Percentiles rank a stretch among this genome's conserved stretches.
These are phyloP conservation scores for Rubus idaeus DNA, from an alignment of 306 rosid species.

Conservation along the genomic window DNA sequence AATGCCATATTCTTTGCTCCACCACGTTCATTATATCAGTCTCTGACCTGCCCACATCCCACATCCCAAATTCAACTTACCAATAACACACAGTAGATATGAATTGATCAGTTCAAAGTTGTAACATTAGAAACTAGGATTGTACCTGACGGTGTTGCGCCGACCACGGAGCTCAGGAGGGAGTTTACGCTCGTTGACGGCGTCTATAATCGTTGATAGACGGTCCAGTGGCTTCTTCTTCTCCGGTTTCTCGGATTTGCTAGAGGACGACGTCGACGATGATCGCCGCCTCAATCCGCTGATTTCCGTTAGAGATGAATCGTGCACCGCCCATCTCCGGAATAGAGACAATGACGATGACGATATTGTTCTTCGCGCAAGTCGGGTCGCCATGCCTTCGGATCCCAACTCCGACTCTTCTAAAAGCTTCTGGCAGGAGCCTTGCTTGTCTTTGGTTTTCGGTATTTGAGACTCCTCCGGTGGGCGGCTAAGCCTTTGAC, in stretches of 20 bases:
- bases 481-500: not conserved
- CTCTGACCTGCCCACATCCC: conserved; percentile 68
- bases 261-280: conserved; percentile 38
- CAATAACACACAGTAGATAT: too few species aligned
- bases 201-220: conserved; percentile 68
- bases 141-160: conserved; percentile 70
- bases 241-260: conserved; percentile 48
- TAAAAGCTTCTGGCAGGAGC: not conserved
- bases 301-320: not conserved
- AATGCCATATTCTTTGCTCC: conserved; percentile 93
- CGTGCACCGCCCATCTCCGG: conserved; percentile 25
- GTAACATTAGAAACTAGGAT: too few species aligned
- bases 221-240: conserved; percentile 69
- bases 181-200: conserved; percentile 72
- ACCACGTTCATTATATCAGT: conserved; percentile 81
- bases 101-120: too few species aligned
- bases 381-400: conserved; percentile 45
- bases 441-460: not conserved
- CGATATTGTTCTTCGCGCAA: conserved; percentile 26
- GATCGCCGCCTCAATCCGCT: conserved; percentile 22
- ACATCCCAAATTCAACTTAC: not conserved
- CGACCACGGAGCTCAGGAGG: conserved; percentile 91
- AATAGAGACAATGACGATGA: conserved; percentile 17
- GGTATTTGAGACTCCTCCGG: not conserved
- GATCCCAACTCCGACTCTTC: not conserved